Evolutionary conservation across 371 early-diverging fungal genomes (phyloP).

Genomic region (Rhizopus sp.): DNA sequence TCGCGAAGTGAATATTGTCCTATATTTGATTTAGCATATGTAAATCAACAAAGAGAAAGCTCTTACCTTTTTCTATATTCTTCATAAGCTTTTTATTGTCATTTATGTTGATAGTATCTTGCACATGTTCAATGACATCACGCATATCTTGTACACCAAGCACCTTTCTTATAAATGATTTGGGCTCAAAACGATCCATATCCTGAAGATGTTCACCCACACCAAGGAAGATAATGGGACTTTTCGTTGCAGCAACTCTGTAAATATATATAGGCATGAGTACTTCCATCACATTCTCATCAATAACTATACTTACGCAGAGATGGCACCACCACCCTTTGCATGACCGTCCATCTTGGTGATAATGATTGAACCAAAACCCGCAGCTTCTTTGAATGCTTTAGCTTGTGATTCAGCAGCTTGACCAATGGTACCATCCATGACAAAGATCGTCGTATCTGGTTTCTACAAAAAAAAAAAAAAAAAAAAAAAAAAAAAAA

Average conservation of each 20-base stretch:
- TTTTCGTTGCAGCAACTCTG: slow-evolving; percentile 95
- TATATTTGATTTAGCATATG: slow-evolving; percentile 2
- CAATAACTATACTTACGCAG: slow-evolving; percentile 69
- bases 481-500: background rate
- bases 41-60: background rate
- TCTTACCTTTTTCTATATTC: slow-evolving; percentile 85
- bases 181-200: slow-evolving; percentile 94
- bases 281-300: background rate
- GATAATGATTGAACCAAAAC: slow-evolving; percentile 97
- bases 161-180: slow-evolving; percentile 95
- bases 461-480: slow-evolving; percentile 59
- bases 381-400: slow-evolving; percentile 96
- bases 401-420: slow-evolving; percentile 97
- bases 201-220: slow-evolving; percentile 99
- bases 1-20: slow-evolving; percentile 94
- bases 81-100: slow-evolving; percentile 90
- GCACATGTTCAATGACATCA: slow-evolving; percentile 93
- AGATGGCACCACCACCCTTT: slow-evolving; percentile 99
- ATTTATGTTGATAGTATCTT: slow-evolving; percentile 84
- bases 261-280: background rate
- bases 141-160: slow-evolving; percentile 97
- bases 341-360: slow-evolving; percentile 99
- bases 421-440: slow-evolving; percentile 99
- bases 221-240: slow-evolving; percentile 99
- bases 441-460: slow-evolving; percentile 96